phyloP scores from a whole-genome alignment of 768 basidiomycete species.

The Leccinum subgranulosum region DNA sequence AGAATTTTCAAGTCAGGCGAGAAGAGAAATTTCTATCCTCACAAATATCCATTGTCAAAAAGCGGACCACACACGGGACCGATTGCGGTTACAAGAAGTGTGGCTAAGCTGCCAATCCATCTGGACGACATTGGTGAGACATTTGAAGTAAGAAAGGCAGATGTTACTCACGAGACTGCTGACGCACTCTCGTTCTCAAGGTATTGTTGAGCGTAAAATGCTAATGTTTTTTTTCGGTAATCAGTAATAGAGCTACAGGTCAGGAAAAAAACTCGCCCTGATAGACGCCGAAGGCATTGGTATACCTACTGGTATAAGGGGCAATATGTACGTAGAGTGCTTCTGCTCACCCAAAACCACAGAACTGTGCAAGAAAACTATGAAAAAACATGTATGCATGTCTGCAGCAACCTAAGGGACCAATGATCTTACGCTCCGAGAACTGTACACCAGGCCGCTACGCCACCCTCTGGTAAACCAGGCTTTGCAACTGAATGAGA shows the following conservation, averaged over 20 bases:
- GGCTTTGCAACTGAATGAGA: background rate
- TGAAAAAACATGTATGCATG: background rate
- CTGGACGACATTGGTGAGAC: conserved; percentile 1
- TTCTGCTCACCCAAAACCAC: conserved; percentile 22
- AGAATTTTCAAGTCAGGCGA: background rate
- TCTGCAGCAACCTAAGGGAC: background rate
- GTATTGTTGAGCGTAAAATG: conserved; percentile 22
- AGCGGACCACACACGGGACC: conserved; percentile 25
- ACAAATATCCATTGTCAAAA: conserved; percentile 30
- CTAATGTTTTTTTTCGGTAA: background rate
- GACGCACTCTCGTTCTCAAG: conserved; percentile 22
- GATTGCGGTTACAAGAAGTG: conserved; percentile 16
- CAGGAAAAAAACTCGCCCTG: conserved; percentile 12
- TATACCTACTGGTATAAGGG: conserved; percentile 12
- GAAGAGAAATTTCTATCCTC: background rate
- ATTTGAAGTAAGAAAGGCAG: no score
- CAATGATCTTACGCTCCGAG: conserved; percentile 21
- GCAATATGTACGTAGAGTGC: background rate
- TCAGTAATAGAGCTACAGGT: background rate
- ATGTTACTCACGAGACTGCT: conserved; percentile 8
- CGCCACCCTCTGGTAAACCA: conserved; percentile 15
- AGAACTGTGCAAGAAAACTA: conserved; percentile 27
- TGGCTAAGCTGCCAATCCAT: conserved; percentile 26
- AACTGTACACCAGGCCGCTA: conserved; percentile 25
- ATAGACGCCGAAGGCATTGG: conserved; percentile 26